Evolutionary conservation across 345 rosid species (phyloP), one percentile per base, ranked within the genome.

Genomic region (Angophora floribunda): DNA sequence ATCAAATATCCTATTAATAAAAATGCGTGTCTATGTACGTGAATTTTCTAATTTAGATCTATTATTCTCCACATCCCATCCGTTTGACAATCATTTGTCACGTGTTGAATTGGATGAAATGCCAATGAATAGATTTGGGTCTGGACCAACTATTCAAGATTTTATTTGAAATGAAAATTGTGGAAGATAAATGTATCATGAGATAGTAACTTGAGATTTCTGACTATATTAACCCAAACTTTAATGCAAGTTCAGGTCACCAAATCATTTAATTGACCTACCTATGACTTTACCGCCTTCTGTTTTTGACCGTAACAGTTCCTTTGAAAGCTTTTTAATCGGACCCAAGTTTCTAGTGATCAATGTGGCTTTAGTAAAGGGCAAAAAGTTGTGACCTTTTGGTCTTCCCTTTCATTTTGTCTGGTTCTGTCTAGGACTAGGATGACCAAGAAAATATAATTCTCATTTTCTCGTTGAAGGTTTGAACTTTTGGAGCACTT

Each of bases 21-120:
- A 65, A 2, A 32, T 70, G 11, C 0, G 2, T 32, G 45, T 32
- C 22, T 5, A 15, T 2, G 7, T 44, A 67, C 0, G 3, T 15
- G 79, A 32, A 36, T 7, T 32, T 30, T 70, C 17, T 6, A 70
- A 32, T 32, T 70, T 1, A 19, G 11, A 67, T 16, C 0, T 32
- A 1, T 32, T 6, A 3, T 16, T 17, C 21, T 32, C 10, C 45
- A 70, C 10, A 6, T 17, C 6, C 15, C 7, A 70, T 32, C 21
- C 7, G 1, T 70, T 6, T 32, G 32, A 32, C 2, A 4, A 0
- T 17, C 2, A 5, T 32, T 15, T 32, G 22, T 17, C 45, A 22
- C 61, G 24, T 22, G 28, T 55, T 55, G 13, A 55, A 55, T 70
- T 32, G 3, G 45, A 32, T 0, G 13, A 22, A 70, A 70, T 70